These are phyloP conservation scores for Zygosaccharomyces pseudorouxii DNA, from an alignment of 805 yeast species.

Conservation along the genomic window DNA sequence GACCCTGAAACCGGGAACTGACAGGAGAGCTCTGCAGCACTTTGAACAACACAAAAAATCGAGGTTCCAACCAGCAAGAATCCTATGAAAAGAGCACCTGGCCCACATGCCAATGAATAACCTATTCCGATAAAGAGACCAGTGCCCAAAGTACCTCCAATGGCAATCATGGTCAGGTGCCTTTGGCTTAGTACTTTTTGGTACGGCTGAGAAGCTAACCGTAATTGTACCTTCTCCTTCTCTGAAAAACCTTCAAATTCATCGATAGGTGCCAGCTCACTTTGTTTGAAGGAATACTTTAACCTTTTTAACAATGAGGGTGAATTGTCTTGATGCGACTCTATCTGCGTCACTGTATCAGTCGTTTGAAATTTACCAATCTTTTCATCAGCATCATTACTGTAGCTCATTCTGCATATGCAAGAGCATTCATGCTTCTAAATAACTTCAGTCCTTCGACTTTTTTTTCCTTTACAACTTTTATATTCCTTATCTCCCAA, in stretches of 20 bases:
- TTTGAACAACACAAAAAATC: slow-evolving; percentile 30
- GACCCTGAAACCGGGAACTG: slow-evolving; percentile 51
- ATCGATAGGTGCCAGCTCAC: slow-evolving; percentile 1
- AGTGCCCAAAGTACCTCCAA: slow-evolving; percentile 34
- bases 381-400: not conserved
- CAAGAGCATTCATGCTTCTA: not conserved
- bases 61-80: slow-evolving; percentile 27
- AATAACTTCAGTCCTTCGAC: not conserved
- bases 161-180: slow-evolving; percentile 32
- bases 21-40: slow-evolving; percentile 45
- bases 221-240: slow-evolving; percentile 11
- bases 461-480: not conserved
- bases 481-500: not conserved
- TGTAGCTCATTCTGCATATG: not conserved
- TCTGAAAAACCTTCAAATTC: slow-evolving; percentile 9
- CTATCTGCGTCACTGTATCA: slow-evolving; percentile 2
- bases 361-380: slow-evolving; percentile 6
- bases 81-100: slow-evolving; percentile 28
- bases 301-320: slow-evolving; percentile 5
- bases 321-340: slow-evolving; percentile 1
- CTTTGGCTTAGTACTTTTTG: slow-evolving; percentile 22
- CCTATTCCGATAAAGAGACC: slow-evolving; percentile 33
- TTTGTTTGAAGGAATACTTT: slow-evolving; percentile 8
- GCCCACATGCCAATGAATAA: slow-evolving; percentile 24
- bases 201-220: slow-evolving; percentile 20